Percentiles rank a stretch among this genome's conserved stretches.
These are phyloP conservation scores for Collybiopsis confluens DNA, from an alignment of 768 basidiomycete species.

Conservation along the genomic window DNA sequence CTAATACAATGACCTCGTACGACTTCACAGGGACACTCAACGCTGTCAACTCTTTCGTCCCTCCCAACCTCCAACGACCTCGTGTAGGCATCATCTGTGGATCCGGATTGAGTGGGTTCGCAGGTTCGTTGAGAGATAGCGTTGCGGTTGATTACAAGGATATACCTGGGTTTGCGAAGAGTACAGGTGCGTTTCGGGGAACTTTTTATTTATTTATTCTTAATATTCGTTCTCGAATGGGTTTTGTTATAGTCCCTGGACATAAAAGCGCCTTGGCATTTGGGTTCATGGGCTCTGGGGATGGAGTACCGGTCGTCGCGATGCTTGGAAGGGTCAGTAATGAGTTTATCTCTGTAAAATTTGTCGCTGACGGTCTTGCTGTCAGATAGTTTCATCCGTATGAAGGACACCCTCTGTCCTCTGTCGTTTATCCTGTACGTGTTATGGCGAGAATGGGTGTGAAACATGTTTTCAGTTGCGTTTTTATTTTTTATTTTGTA, in stretches of 20 bases:
- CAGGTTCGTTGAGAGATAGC: slow-evolving; percentile 50
- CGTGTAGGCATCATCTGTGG: slow-evolving; percentile 84
- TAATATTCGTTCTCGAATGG: too few relatives aligned
- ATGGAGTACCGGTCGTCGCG: slow-evolving; percentile 76
- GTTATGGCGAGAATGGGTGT: slow-evolving; percentile 77
- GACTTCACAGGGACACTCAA: too few relatives aligned
- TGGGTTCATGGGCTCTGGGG: slow-evolving; percentile 61
- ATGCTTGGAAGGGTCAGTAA: slow-evolving; percentile 79
- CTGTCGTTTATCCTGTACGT: slow-evolving; percentile 75
- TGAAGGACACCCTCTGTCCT: slow-evolving; percentile 70
- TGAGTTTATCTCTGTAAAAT: not conserved
- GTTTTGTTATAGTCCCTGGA: slow-evolving; percentile 68
- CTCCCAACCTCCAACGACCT: slow-evolving; percentile 44
- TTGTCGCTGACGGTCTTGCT: slow-evolving; percentile 4
- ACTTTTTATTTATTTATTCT: not conserved
- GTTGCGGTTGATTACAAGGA: slow-evolving; percentile 60
- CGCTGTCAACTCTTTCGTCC: too few relatives aligned
- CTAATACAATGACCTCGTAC: too few relatives aligned
- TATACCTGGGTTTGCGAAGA: slow-evolving; percentile 71
- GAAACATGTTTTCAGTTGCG: slow-evolving; percentile 69
- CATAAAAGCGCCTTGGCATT: slow-evolving; percentile 81
- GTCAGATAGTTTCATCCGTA: slow-evolving; percentile 72
- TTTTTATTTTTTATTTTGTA: not conserved
- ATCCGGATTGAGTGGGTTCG: slow-evolving; percentile 80
- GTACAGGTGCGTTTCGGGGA: slow-evolving; percentile 53